Conservation (phyloP, 805 yeast species). For the Myxozyma neotropica region DNA sequence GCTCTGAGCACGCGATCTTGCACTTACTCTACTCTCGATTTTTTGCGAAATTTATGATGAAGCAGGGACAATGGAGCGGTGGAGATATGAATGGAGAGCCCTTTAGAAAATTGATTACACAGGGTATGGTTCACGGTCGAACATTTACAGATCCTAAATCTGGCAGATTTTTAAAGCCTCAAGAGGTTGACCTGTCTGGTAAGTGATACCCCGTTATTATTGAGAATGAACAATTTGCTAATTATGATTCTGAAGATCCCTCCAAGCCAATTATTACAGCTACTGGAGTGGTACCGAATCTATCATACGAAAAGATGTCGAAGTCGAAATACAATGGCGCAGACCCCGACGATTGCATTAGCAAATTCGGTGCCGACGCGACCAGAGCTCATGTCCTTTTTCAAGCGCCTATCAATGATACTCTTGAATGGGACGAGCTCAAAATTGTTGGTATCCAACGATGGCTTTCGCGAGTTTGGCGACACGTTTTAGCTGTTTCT, state of each 20-base stretch:
- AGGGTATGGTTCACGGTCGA: conserved; percentile 97
- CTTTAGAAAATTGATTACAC: conserved; percentile 75
- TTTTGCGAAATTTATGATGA: conserved; percentile 73
- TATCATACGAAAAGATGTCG: conserved; percentile 90
- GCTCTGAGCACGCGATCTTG: conserved; percentile 94
- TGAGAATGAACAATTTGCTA: conserved; percentile 31
- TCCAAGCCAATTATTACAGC: conserved; percentile 51
- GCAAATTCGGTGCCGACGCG: conserved; percentile 85
- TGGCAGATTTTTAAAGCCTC: conserved; percentile 76
- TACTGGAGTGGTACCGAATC: conserved; percentile 54
- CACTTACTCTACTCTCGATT: conserved; percentile 88
- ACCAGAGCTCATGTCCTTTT: conserved; percentile 90
- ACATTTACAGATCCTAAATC: conserved; percentile 73
- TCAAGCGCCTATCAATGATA: conserved; percentile 85
- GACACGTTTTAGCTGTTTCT: conserved; percentile 10
- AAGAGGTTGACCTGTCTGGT: conserved; percentile 59
- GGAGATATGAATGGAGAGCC: conserved; percentile 70
- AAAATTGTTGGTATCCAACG: conserved; percentile 86
- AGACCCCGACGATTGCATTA: conserved; percentile 78
- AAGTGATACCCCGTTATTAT: background rate
- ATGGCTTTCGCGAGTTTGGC: conserved; percentile 68
- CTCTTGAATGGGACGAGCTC: conserved; percentile 84
- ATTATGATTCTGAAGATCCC: conserved; percentile 16
- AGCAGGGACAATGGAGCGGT: conserved; percentile 71
- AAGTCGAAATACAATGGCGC: conserved; percentile 95